Conservation (phyloP, 2,329 filamentous ascomycete species). For the Phialemoniopsis sp. region DNA sequence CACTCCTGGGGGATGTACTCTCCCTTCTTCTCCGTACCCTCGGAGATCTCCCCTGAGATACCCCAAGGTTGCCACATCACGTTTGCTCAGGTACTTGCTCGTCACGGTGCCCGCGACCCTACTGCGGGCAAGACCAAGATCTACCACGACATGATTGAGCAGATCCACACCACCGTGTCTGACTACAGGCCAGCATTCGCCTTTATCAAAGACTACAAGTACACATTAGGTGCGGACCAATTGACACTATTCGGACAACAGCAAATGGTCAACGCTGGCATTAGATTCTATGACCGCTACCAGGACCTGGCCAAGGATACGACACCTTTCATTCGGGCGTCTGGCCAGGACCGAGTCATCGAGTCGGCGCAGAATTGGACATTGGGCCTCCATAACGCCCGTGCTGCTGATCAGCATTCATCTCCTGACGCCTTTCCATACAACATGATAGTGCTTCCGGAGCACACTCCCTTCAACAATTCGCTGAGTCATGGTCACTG, state of each 20-base stretch:
- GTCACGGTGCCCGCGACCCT: conserved; percentile 81
- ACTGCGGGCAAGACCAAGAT: conserved; percentile 60
- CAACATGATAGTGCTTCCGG: conserved; percentile 64
- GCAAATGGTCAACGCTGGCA: conserved; percentile 71
- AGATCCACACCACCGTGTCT: conserved; percentile 55
- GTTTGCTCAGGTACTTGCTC: conserved; percentile 76
- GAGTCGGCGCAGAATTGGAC: conserved; percentile 71
- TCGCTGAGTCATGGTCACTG: conserved; percentile 71
- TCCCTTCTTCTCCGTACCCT: conserved; percentile 74
- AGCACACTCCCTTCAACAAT: conserved; percentile 68
- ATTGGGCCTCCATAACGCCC: conserved; percentile 63
- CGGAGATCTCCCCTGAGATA: conserved; percentile 53
- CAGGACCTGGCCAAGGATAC: conserved; percentile 49
- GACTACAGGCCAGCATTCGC: conserved; percentile 59
- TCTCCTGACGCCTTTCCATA: conserved; percentile 39
- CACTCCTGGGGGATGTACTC: conserved; percentile 85
- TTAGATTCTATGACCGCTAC: conserved; percentile 74
- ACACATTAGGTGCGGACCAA: conserved; percentile 47
- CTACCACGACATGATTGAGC: conserved; percentile 62
- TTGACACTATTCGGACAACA: conserved; percentile 64
- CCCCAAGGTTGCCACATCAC: conserved; percentile 70
- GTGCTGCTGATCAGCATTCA: conserved; percentile 22
- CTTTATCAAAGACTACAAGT: conserved; percentile 70
- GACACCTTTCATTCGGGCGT: conserved; percentile 45
- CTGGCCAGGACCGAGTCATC: conserved; percentile 33